phyloP scores from a whole-genome alignment of 1,284 basidiomycete genomes.

The Sparassis latifolia region DNA sequence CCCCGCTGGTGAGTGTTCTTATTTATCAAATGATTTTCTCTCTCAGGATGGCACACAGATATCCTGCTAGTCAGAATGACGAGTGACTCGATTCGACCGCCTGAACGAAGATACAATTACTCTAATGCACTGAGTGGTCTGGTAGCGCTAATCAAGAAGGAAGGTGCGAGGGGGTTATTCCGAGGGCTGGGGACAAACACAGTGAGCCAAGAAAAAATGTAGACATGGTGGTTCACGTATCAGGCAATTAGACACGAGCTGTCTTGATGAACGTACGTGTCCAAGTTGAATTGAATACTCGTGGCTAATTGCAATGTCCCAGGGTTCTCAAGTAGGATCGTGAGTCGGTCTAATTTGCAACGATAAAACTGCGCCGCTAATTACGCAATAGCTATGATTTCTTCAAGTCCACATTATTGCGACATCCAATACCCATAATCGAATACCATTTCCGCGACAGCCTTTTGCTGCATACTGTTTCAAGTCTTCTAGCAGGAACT shows the following conservation, averaged over 20 bases:
- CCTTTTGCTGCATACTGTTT: conserved; percentile 56
- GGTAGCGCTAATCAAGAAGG: conserved; percentile 54
- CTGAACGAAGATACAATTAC: conserved; percentile 72
- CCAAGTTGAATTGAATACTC: not conserved
- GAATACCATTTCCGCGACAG: conserved; percentile 68
- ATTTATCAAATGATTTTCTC: not conserved
- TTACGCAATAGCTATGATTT: conserved; percentile 66
- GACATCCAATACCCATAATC: conserved; percentile 45
- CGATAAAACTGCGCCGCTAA: not conserved
- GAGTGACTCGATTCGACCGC: conserved; percentile 72
- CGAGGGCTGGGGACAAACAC: conserved; percentile 80
- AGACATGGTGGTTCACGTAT: too few relatives aligned
- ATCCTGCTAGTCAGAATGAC: conserved; percentile 85
- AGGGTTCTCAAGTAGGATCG: conserved; percentile 86
- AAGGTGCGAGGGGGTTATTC: conserved; percentile 65
- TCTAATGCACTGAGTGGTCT: conserved; percentile 72
- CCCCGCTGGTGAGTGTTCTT: conserved; percentile 53
- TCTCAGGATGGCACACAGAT: conserved; percentile 31
- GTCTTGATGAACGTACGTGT: conserved; percentile 81
- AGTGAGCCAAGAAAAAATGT: conserved; percentile 32
- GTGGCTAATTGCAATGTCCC: conserved; percentile 6
- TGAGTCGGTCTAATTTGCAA: conserved; percentile 34
- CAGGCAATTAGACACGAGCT: conserved; percentile 49
- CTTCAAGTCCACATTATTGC: conserved; percentile 69
- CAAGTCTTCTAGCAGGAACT: conserved; percentile 72